Percentiles rank a stretch among this genome's conserved stretches.
phyloP scores from a whole-genome alignment of 495 filamentous ascomycete genomes.

The Antarctomyces pellizariae region DNA sequence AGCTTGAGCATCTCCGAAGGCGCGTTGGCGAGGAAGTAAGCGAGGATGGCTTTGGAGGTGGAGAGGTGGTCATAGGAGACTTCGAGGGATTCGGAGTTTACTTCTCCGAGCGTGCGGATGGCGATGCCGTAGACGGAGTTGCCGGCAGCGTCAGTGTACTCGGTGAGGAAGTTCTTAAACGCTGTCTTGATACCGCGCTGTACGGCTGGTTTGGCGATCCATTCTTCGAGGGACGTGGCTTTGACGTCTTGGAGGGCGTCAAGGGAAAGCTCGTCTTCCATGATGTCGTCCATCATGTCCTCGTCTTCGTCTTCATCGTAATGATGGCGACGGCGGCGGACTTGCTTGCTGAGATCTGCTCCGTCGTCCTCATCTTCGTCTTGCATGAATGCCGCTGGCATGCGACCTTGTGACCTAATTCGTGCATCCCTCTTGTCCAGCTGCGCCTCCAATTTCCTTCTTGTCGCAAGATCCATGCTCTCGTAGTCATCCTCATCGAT shows the following conservation, averaged over 20 bases:
- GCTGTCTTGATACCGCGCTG: constrained; percentile 83
- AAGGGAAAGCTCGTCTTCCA: constrained; percentile 82
- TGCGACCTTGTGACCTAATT: constrained; percentile 44
- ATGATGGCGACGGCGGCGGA: constrained; percentile 51
- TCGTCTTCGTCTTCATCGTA: constrained; percentile 91
- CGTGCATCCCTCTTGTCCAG: constrained; percentile 67
- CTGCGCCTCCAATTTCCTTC: constrained; percentile 64
- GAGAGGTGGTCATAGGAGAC: constrained; percentile 87
- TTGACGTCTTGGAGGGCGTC: constrained; percentile 88
- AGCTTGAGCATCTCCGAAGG: constrained; percentile 84
- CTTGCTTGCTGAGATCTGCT: constrained; percentile 61
- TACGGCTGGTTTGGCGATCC: constrained; percentile 77
- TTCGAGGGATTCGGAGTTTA: constrained; percentile 89
- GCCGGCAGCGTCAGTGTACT: constrained; percentile 72
- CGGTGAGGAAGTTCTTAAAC: constrained; percentile 92
- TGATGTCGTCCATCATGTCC: constrained; percentile 73
- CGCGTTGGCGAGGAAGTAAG: constrained; percentile 91
- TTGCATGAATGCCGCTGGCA: constrained; percentile 65
- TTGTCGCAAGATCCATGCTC: constrained; percentile 38
- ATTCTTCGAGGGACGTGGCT: constrained; percentile 76
- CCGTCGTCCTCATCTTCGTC: constrained; percentile 77
- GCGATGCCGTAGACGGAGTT: constrained; percentile 85
- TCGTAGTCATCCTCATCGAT: constrained; percentile 63
- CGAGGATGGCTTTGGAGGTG: constrained; percentile 79
- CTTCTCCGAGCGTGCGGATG: constrained; percentile 79